Evolutionary conservation across 805 yeast genomes (phyloP).

Genomic region (Candida cerambycidarum): DNA sequence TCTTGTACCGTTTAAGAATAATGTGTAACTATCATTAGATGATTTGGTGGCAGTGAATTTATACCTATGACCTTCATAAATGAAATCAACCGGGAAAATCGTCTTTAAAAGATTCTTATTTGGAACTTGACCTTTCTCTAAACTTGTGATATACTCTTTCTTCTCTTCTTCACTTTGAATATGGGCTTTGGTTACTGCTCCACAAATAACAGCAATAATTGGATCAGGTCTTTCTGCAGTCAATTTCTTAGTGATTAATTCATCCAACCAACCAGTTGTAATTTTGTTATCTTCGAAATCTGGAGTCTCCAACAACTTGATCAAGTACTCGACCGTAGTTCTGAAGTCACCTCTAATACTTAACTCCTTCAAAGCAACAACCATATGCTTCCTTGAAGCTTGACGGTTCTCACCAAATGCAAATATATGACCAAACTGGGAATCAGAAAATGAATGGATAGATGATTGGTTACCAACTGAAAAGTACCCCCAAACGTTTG

Average conservation of each 20-base stretch:
- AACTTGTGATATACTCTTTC: constrained; percentile 66
- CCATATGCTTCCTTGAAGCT: constrained; percentile 98
- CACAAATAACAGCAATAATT: constrained; percentile 87
- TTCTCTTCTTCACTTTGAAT: constrained; percentile 70
- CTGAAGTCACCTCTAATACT: constrained; percentile 98
- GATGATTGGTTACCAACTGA: constrained; percentile 96
- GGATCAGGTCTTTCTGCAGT: constrained; percentile 98
- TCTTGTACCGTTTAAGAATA: constrained; percentile 92
- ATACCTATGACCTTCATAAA: constrained; percentile 89
- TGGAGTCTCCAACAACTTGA: constrained; percentile 92
- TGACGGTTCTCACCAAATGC: constrained; percentile 99
- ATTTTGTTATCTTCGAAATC: constrained; percentile 95
- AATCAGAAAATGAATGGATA: constrained; percentile 95
- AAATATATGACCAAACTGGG: constrained; percentile 98
- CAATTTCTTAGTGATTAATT: constrained; percentile 85
- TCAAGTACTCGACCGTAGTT: constrained; percentile 95
- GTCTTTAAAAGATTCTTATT: constrained; percentile 78
- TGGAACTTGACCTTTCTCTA: constrained; percentile 96
- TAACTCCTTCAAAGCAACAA: constrained; percentile 94
- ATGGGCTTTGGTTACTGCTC: constrained; percentile 96
- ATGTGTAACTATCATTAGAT: constrained; percentile 77
- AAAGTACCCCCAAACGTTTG: constrained; percentile 99
- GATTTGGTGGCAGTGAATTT: constrained; percentile 96
- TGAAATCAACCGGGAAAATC: constrained; percentile 89
- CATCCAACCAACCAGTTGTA: constrained; percentile 99